Percentiles rank a stretch among this genome's conserved stretches.
These are phyloP conservation scores for Leccinum incarnatum DNA, from an alignment of 768 basidiomycete species.

Conservation along the genomic window DNA sequence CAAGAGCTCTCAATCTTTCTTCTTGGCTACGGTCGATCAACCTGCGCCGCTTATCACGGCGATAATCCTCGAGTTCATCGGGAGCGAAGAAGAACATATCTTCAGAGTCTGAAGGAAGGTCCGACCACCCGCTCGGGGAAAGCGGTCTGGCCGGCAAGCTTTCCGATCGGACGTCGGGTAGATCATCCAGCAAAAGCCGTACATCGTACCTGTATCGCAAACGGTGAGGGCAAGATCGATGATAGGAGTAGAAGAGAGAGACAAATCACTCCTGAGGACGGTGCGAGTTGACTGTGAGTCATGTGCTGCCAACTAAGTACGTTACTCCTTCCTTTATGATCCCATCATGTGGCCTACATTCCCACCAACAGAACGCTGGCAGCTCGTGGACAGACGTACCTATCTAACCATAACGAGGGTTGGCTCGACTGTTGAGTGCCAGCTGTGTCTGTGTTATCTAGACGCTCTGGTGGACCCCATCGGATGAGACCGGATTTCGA, in stretches of 20 bases:
- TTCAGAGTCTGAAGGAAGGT: conserved; percentile 81
- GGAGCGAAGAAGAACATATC: conserved; percentile 79
- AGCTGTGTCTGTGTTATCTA: conserved; percentile 4
- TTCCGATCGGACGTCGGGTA: conserved; percentile 26
- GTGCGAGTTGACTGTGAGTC: background rate
- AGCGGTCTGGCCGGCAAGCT: conserved; percentile 20
- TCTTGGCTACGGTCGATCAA: conserved; percentile 58
- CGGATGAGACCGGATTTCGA: conserved; percentile 35
- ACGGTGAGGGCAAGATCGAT: conserved; percentile 20
- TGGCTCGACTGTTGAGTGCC: background rate
- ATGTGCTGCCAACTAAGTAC: conserved; percentile 4
- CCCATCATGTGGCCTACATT: conserved; percentile 8
- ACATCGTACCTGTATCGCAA: conserved; percentile 65
- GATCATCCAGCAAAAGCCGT: conserved; percentile 64
- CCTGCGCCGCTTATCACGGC: conserved; percentile 63
- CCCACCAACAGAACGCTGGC: conserved; percentile 1
- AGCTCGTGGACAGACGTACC: conserved; percentile 54
- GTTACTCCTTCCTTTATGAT: conserved; percentile 9
- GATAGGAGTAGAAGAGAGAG: conserved; percentile 16
- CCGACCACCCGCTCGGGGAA: conserved; percentile 73
- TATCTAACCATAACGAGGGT: conserved; percentile 67
- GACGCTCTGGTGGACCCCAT: conserved; percentile 25
- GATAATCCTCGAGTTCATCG: conserved; percentile 63
- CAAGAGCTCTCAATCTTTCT: conserved; percentile 62
- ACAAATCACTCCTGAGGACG: conserved; percentile 7